phyloP scores from a whole-genome alignment of 768 basidiomycete genomes.

The Dioszegia aurantiaca region DNA sequence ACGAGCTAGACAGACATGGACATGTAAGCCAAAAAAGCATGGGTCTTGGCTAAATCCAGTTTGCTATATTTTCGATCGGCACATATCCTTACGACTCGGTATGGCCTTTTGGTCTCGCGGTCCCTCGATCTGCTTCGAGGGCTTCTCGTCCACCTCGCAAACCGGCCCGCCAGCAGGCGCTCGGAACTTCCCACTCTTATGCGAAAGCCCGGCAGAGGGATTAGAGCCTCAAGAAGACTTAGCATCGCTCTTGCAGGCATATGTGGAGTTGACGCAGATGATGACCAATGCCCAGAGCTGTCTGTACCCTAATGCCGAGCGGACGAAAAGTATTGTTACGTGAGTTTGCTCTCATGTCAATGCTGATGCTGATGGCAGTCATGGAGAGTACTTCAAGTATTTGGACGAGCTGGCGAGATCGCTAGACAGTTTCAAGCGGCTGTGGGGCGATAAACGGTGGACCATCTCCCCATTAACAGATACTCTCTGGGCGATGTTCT shows the following conservation, averaged over 20 bases:
- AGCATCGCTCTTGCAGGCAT: constrained; percentile 34
- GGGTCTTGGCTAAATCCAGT: constrained; percentile 19
- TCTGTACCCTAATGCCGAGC: constrained; percentile 41
- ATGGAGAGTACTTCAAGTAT: constrained; percentile 45
- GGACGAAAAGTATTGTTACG: constrained; percentile 35
- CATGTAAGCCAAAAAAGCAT: constrained; percentile 37
- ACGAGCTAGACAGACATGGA: constrained; percentile 45
- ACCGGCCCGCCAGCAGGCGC: constrained; percentile 44
- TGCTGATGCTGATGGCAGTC: constrained; percentile 14
- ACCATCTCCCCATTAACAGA: constrained; percentile 39
- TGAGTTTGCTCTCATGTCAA: constrained; percentile 5
- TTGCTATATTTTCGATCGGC: constrained; percentile 49
- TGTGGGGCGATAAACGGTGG: constrained; percentile 40
- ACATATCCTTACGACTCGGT: constrained; percentile 45
- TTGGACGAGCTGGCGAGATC: constrained; percentile 42
- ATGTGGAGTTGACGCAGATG: constrained; percentile 47
- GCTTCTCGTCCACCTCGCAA: constrained; percentile 37
- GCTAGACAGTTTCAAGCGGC: constrained; percentile 36
- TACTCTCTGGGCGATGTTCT: constrained; percentile 38
- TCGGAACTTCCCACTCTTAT: constrained; percentile 44
- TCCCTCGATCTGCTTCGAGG: constrained; percentile 45
- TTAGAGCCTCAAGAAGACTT: constrained; percentile 34
- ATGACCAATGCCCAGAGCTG: constrained; percentile 47
- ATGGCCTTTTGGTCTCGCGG: constrained; percentile 50
- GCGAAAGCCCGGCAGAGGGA: constrained; percentile 15